Percentiles rank a stretch among this genome's conserved stretches.
phyloP scores from a whole-genome alignment of 306 rosid genomes.

The Ammopiptanthus mongolicus region DNA sequence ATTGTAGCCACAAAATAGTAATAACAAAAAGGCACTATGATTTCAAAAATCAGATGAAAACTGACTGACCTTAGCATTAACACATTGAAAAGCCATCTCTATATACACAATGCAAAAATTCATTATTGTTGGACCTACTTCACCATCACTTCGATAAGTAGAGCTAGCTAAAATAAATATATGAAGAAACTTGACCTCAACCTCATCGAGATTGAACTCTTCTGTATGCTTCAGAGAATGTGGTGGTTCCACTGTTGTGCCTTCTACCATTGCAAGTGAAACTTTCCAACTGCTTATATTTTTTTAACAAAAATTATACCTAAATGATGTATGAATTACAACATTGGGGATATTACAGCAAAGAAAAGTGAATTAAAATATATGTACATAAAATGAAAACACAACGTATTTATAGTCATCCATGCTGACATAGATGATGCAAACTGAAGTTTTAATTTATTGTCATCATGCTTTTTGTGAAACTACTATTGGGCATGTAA shows the following conservation, averaged over 20 bases:
- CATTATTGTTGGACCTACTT: too few relatives aligned
- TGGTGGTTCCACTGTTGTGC: constrained; percentile 49
- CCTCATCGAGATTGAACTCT: constrained; percentile 67
- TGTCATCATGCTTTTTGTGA: background rate
- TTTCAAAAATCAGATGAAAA: too few relatives aligned
- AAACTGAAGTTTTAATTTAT: background rate
- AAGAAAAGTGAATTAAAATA: background rate
- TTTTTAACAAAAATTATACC: background rate
- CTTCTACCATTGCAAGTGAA: constrained; percentile 62
- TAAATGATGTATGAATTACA: background rate
- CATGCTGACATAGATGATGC: background rate
- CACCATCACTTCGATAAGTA: too few relatives aligned
- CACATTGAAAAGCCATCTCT: too few relatives aligned
- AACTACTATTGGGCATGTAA: background rate
- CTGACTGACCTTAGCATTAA: too few relatives aligned
- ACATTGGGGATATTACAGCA: background rate
- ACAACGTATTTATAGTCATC: background rate
- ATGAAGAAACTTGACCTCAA: constrained; percentile 13
- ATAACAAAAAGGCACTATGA: too few relatives aligned
- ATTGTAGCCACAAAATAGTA: too few relatives aligned
- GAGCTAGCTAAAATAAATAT: background rate
- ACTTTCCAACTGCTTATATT: constrained; percentile 67
- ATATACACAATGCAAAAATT: too few relatives aligned
- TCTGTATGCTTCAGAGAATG: constrained; percentile 55
- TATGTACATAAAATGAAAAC: background rate